Evolutionary conservation across 2,329 filamentous ascomycete species (phyloP), one percentile per base, ranked within the genome.

Genomic region (Aspergillus eucalypticola): DNA sequence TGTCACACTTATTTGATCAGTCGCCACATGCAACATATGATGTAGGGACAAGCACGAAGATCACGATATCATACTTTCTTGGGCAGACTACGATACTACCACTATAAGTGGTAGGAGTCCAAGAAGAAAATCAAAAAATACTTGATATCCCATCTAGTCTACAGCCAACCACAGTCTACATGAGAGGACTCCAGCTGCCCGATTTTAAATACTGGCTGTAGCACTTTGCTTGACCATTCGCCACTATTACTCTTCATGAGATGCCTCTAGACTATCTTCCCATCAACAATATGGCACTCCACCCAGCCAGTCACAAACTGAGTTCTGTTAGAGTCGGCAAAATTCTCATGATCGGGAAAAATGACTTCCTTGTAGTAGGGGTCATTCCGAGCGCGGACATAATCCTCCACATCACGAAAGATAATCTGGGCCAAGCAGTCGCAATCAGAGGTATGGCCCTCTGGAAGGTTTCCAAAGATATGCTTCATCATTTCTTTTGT

Each of bases 371-470:
- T 35, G 10, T 56, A 60, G 35, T 23, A 53, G 2, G 58, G 58
- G 27, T 60, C 58, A 17, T 56, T 50, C 17, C 44, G 49, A 4
- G 58, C 53, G 2, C 44, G 41, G 15, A 60, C 8, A 51, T 60
- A 60, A 27, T 60, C 53, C 15, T 60, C 39, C 10, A 60, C 23
- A 25, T 60, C 58, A 6, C 19, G 32, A 15, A 60, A 60, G 23
- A 27, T 19, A 8, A 58, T 46, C 25, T 58, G 56, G 5, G 52
- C 49, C 19, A 52, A 44, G 42, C 56, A 58, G 56, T 58, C 56
- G 29, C 44, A 58, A 27, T 46, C 56, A 11, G 48, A 49, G 5
- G 48, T 53, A n/a, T 58, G 29, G 1, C 35, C 49, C 25, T 46
- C 21, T 4, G 49, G 49, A 7, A 32, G 23, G 21, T 51, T 15